Evolutionary conservation across 2,329 filamentous ascomycete genomes (phyloP).

Genomic region (Fusarium coicis): DNA sequence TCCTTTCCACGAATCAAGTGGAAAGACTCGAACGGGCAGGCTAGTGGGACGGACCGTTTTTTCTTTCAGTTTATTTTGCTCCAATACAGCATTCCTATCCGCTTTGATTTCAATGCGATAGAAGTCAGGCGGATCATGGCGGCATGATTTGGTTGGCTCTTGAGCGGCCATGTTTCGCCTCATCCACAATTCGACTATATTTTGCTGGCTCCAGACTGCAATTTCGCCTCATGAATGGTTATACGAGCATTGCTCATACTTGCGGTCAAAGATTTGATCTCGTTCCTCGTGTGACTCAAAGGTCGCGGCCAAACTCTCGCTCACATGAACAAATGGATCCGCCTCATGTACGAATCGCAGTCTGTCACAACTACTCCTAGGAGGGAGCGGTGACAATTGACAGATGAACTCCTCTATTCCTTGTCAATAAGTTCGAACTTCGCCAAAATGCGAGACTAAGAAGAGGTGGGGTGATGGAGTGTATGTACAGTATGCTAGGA

Average conservation of each 20-base stretch:
- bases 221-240: conserved; percentile 35
- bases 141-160: conserved; percentile 37
- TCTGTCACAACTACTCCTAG: conserved; percentile 13
- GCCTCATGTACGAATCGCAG: conserved; percentile 24
- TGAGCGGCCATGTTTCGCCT: conserved; percentile 25
- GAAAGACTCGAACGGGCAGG: conserved; percentile 19
- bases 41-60: conserved; percentile 47
- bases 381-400: conserved; percentile 23
- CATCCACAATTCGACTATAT: conserved; percentile 23
- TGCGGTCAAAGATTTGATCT: conserved; percentile 39
- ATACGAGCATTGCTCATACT: conserved; percentile 31
- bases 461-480: conserved; percentile 30
- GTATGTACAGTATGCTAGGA: conserved; percentile 33
- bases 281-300: conserved; percentile 37
- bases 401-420: conserved; percentile 23
- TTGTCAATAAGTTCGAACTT: conserved; percentile 27
- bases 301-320: conserved; percentile 25
- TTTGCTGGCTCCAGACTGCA: conserved; percentile 18
- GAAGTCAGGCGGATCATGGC: conserved; percentile 33
- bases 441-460: conserved; percentile 10
- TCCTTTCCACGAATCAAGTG: conserved; percentile 15
- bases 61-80: conserved; percentile 21
- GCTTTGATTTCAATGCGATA: conserved; percentile 17
- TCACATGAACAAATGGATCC: conserved; percentile 38
- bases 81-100: conserved; percentile 12